Conservation (phyloP, 805 yeast species). For the Hanseniaspora meyeri region DNA sequence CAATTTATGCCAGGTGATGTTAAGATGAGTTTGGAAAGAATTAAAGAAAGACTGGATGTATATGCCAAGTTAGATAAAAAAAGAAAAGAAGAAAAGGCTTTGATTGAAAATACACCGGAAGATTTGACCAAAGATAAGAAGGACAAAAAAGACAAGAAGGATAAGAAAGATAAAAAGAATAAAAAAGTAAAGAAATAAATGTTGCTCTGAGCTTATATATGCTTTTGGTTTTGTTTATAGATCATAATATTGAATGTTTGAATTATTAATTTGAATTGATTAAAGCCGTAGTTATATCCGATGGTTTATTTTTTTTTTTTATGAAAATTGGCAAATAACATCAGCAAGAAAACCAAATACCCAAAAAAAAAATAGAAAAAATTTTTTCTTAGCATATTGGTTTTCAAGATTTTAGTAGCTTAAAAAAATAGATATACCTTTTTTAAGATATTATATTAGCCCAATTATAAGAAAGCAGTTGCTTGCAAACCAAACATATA, state of each 20-base stretch:
- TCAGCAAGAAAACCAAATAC: too few relatives aligned
- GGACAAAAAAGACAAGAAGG: constrained; percentile 10
- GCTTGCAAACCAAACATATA: neutral
- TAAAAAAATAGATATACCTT: too few relatives aligned
- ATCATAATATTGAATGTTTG: neutral
- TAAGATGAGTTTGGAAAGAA: constrained; percentile 52
- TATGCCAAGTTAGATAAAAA: constrained; percentile 28
- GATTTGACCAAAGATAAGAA: constrained; percentile 1
- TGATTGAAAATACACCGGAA: constrained; percentile 2
- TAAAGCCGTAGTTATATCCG: neutral
- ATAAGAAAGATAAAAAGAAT: constrained; percentile 5
- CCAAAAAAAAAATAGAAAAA: neutral
- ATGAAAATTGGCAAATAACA: too few relatives aligned
- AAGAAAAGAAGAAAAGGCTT: constrained; percentile 17
- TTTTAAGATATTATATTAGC: too few relatives aligned
- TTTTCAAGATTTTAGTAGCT: neutral
- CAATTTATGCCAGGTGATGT: constrained; percentile 64
- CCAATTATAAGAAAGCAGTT: too few relatives aligned
- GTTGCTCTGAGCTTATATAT: neutral
- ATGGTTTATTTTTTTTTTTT: neutral
- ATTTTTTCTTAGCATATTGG: neutral
- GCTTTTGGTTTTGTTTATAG: neutral
- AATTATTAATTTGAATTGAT: neutral
- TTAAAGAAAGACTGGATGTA: constrained; percentile 39
- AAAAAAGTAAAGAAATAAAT: constrained; percentile 3